Conservation (phyloP, 306 rosid genomes). For the Fragaria iinumae region DNA sequence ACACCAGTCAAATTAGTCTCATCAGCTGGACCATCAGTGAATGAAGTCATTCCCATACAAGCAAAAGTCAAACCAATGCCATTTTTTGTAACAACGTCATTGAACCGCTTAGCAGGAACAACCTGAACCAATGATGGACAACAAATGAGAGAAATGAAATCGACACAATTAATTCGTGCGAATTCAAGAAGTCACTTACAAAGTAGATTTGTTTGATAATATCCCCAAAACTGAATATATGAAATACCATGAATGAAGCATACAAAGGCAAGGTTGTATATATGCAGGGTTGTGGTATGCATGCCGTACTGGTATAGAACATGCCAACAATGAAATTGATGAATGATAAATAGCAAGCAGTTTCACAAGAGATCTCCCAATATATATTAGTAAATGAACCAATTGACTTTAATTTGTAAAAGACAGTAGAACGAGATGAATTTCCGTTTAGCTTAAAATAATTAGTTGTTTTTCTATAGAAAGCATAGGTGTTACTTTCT, state of each 20-base stretch:
- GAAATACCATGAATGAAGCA: neutral
- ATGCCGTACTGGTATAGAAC: neutral
- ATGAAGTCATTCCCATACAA: conserved; percentile 67
- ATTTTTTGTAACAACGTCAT: conserved; percentile 43
- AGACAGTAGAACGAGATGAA: neutral
- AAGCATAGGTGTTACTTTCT: neutral
- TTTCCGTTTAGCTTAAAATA: neutral
- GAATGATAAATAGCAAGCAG: neutral
- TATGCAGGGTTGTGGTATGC: neutral
- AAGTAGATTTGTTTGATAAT: neutral
- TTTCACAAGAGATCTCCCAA: neutral
- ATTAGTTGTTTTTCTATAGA: neutral
- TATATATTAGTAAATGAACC: neutral
- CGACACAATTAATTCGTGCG: neutral
- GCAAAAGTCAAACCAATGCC: conserved; percentile 76
- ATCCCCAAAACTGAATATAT: neutral
- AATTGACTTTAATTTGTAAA: neutral
- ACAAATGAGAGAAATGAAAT: conserved; percentile 12
- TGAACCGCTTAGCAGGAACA: conserved; percentile 68
- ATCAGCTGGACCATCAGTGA: conserved; percentile 57
- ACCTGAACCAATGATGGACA: conserved; percentile 53
- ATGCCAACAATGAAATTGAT: neutral
- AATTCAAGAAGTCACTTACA: neutral
- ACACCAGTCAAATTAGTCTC: conserved; percentile 66
- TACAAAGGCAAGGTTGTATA: neutral